A percentile compares a stretch with the other conserved stretches of the same genome.
Evolutionary conservation across 768 basidiomycete genomes (phyloP).

Genomic region (Suillus variegatus): DNA sequence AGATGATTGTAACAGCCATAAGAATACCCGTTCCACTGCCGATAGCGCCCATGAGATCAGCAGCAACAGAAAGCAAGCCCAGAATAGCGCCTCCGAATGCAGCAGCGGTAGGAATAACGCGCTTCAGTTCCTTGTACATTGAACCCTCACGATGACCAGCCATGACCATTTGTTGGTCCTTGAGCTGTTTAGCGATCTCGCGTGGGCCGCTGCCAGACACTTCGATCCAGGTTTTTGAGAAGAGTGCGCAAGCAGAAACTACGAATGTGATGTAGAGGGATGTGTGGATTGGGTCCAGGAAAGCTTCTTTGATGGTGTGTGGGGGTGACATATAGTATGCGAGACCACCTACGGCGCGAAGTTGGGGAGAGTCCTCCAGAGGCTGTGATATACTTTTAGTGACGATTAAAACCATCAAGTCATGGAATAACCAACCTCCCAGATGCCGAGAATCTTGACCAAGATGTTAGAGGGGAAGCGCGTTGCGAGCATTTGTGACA

Average conservation of each 20-base stretch:
- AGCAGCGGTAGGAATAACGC: constrained; percentile 96
- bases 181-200: constrained; percentile 96
- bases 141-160: constrained; percentile 92
- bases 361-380: constrained; percentile 90
- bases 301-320: constrained; percentile 85
- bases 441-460: constrained; percentile 90
- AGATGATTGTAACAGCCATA: constrained; percentile 98
- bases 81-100: constrained; percentile 98
- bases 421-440: constrained; percentile 72
- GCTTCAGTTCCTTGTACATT: constrained; percentile 99
- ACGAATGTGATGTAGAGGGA: constrained; percentile 90
- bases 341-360: constrained; percentile 86
- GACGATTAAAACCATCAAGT: neutral
- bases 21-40: constrained; percentile 95
- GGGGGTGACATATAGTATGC: constrained; percentile 99
- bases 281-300: constrained; percentile 94
- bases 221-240: constrained; percentile 99
- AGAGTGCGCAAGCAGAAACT: constrained; percentile 91
- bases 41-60: constrained; percentile 95
- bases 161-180: constrained; percentile 97
- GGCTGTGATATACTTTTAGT: constrained; percentile 54
- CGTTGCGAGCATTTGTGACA: constrained; percentile 91
- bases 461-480: constrained; percentile 92
- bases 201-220: constrained; percentile 95
- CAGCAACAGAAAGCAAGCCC: constrained; percentile 85